Base-by-base conservation (phyloP, 1,284 basidiomycete genomes). In the Kalmanozyma brasiliensis region DNA sequence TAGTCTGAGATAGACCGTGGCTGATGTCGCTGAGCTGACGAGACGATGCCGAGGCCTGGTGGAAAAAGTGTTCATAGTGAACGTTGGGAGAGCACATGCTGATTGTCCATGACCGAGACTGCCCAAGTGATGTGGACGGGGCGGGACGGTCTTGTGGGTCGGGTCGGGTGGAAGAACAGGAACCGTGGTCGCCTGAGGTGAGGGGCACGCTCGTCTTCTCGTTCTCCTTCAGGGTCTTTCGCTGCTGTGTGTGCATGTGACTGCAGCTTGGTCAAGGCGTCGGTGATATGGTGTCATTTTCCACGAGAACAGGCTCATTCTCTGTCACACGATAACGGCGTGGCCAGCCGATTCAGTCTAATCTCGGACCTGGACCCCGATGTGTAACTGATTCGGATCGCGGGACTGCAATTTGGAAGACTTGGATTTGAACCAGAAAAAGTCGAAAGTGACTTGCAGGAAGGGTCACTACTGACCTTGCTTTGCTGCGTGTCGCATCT, bases 41-140 rank as follows among this genome's bases (percentile, higher is more conserved):
- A 8, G 56, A 49, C 11, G 48, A 59, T 4, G 62, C 46, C 13
- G 55, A 53, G 16, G 62, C 36, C 3, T 49, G 55, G 43, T 24
- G 29, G 42, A 62, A 29, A 26, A 52, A 56, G 37, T 64, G 55
- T 30, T 72, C 60, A 34, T 38, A 72, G 46, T 72, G 69, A 17
- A 72, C 64, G 34, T 72, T 72, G n/a, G 69, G 69, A n/a, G 69
- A 72, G 57, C 69, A 72, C 69, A 72, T 72, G 19, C 13, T 66
- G 24, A 11, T 45, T 26, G n/a, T 37, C 26, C 23, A 37, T 9
- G 19, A 19, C 20, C 11, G 30, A 5, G 36, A 17, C 8, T 17
- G 17, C n/a, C 8, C 36, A 29, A 29, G 6, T 29, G 14, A 4
- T 34, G 20, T 2, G 22, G 22, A 32, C 10, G 35, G 11, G 23